phyloP scores from a whole-genome alignment of 1,284 basidiomycete species.

The Pseudozyma hubeiensis region DNA sequence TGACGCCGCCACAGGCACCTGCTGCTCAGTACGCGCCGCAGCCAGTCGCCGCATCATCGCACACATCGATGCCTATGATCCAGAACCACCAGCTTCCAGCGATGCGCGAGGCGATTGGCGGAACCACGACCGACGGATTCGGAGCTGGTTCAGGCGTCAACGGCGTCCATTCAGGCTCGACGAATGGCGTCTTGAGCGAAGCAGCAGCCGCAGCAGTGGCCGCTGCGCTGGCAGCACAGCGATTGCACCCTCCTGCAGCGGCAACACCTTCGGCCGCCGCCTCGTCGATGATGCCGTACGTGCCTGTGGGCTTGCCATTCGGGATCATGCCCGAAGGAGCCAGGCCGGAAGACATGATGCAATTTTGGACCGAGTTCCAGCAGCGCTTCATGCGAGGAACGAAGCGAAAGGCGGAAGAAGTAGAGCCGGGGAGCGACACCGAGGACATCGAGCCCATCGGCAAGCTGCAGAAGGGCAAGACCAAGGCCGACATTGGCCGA shows the following conservation, averaged over 20 bases:
- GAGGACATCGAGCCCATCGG: conserved; percentile 49
- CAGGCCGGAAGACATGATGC: conserved; percentile 46
- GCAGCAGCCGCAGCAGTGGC: conserved; percentile 6
- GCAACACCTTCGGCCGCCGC: conserved; percentile 11
- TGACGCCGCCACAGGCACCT: conserved; percentile 6
- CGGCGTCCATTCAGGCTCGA: conserved; percentile 20
- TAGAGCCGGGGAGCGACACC: conserved; percentile 25
- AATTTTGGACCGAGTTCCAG: conserved; percentile 51
- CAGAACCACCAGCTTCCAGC: conserved; percentile 34
- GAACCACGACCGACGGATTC: conserved; percentile 42
- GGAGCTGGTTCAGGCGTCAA: conserved; percentile 18
- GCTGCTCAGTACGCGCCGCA: conserved; percentile 16
- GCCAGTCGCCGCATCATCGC: conserved; percentile 7
- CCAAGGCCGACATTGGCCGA: conserved; percentile 67
- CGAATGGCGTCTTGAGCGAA: conserved; percentile 16
- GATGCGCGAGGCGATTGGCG: conserved; percentile 41
- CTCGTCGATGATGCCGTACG: conserved; percentile 37
- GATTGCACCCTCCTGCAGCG: conserved; percentile 2
- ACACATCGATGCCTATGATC: conserved; percentile 6
- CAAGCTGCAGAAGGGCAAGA: conserved; percentile 44
- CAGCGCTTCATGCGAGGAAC: conserved; percentile 42
- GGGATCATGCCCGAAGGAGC: conserved; percentile 51
- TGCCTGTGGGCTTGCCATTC: conserved; percentile 37
- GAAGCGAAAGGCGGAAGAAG: conserved; percentile 43
- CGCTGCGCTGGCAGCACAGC: neutral